Conservation (phyloP, 2,329 filamentous ascomycete genomes). For the Colletotrichum horii region DNA sequence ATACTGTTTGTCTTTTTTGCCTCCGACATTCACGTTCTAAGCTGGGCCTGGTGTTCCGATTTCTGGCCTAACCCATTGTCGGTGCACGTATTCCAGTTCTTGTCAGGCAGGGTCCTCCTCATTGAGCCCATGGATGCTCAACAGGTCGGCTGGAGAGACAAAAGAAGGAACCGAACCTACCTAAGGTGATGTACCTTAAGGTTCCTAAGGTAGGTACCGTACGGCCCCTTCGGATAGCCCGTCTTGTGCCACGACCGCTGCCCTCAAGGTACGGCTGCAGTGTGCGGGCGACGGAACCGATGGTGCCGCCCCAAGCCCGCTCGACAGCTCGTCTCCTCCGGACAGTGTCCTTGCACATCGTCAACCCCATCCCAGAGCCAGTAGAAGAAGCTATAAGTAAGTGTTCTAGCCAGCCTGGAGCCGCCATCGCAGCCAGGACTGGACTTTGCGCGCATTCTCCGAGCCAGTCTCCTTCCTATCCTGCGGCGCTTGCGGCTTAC, state of each 20-base stretch:
- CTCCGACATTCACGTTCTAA: background rate
- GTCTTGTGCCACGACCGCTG: background rate
- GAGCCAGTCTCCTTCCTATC: background rate
- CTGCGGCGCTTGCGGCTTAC: conserved; percentile 13
- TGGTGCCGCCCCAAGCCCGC: background rate
- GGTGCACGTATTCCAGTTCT: background rate
- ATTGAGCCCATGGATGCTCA: background rate
- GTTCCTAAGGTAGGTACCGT: background rate
- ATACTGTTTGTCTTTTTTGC: background rate
- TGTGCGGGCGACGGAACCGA: background rate
- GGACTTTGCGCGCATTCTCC: background rate
- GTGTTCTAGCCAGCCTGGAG: background rate
- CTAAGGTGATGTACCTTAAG: too few species aligned
- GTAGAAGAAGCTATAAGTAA: background rate
- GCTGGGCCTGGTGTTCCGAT: background rate
- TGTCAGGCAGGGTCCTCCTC: background rate
- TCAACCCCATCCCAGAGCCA: background rate
- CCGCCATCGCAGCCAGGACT: background rate
- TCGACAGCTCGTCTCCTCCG: background rate
- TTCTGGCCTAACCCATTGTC: background rate
- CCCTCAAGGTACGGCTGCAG: background rate
- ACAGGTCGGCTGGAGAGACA: background rate
- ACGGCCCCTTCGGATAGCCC: background rate
- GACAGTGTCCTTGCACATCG: background rate
- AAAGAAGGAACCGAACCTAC: background rate